These are phyloP conservation scores for Hygrocybe punicea DNA, from an alignment of 768 basidiomycete species.

Conservation along the genomic window DNA sequence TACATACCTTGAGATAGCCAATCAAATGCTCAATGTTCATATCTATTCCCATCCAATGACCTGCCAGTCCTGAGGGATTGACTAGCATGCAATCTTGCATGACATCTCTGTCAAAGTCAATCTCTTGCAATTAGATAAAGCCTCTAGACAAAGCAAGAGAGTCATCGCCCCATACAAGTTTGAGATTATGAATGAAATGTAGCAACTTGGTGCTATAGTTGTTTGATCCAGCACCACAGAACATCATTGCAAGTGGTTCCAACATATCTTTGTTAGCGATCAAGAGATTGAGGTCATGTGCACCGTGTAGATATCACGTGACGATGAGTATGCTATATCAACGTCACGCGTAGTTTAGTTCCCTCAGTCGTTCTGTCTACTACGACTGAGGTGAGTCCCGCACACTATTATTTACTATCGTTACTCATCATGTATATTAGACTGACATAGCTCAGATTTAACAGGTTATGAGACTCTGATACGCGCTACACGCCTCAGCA, in stretches of 20 bases:
- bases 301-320: too few species aligned
- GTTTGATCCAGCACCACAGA: constrained; percentile 30
- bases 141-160: constrained; percentile 3
- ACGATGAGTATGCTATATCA: too few species aligned
- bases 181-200: constrained; percentile 26
- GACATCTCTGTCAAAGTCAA: constrained; percentile 27
- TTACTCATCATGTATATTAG: too few species aligned
- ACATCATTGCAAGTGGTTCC: constrained; percentile 25
- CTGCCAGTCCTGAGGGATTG: constrained; percentile 29
- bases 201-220: constrained; percentile 35
- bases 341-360: too few species aligned
- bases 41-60: constrained; percentile 36
- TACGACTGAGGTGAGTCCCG: too few species aligned
- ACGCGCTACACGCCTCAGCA: too few species aligned
- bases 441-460: too few species aligned
- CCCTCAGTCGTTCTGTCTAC: too few species aligned
- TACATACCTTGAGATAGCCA: constrained; percentile 29
- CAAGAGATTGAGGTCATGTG: too few species aligned
- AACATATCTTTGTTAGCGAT: constrained; percentile 18
- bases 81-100: constrained; percentile 37
- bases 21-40: constrained; percentile 40
- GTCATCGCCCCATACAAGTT: constrained; percentile 32
- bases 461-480: too few species aligned
- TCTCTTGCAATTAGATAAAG: not conserved
- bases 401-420: too few species aligned